Evolutionary conservation across 345 rosid species (phyloP).

Genomic region (Salix koriyanagi): DNA sequence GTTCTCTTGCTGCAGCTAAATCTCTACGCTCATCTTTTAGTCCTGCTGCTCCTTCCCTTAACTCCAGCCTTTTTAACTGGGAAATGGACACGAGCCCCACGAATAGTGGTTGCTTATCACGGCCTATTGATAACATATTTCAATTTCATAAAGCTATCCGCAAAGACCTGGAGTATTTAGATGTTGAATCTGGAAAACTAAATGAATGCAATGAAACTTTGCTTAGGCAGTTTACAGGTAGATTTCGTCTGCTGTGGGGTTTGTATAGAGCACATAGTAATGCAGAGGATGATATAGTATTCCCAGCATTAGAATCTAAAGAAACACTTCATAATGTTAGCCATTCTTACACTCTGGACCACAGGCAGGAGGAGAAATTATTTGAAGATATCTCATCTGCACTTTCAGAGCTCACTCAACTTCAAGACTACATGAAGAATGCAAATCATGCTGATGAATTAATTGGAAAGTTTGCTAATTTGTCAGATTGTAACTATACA

Average conservation of each 20-base stretch:
- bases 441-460: constrained; percentile 10
- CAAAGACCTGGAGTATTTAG: constrained; percentile 60
- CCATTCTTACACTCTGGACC: constrained; percentile 60
- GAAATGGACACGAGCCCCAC: constrained; percentile 44
- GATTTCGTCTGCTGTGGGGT: constrained; percentile 57
- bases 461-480: constrained; percentile 12
- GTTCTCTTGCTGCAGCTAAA: constrained; percentile 49
- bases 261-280: constrained; percentile 61
- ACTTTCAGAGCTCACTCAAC: constrained; percentile 44
- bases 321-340: constrained; percentile 62
- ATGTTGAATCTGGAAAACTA: constrained; percentile 56
- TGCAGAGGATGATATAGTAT: constrained; percentile 65
- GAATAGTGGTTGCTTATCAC: constrained; percentile 25
- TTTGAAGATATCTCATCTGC: constrained; percentile 53
- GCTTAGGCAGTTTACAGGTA: constrained; percentile 55
- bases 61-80: constrained; percentile 59
- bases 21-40: constrained; percentile 49
- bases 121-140: constrained; percentile 59
- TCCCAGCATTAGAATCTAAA: constrained; percentile 57
- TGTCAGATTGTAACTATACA: constrained; percentile 16
- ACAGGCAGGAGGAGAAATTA: constrained; percentile 56
- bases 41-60: constrained; percentile 50
- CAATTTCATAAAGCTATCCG: constrained; percentile 63
- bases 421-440: constrained; percentile 32
- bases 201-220: constrained; percentile 43